phyloP scores from a whole-genome alignment of 768 basidiomycete species.

The Trametes cinnabarina region DNA sequence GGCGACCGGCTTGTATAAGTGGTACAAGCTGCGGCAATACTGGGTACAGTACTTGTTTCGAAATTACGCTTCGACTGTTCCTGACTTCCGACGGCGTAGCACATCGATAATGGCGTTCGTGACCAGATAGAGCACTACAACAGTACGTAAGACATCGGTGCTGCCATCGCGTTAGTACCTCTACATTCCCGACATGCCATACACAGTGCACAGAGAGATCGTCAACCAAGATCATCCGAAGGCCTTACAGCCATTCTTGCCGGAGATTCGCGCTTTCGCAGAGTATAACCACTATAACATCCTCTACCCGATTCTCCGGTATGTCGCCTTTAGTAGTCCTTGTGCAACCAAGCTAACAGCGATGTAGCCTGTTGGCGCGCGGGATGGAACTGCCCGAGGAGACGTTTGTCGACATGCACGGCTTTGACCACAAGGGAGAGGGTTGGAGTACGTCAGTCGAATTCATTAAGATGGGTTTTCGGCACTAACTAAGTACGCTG shows the following conservation, averaged over 20 bases:
- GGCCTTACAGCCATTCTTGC: slow-evolving; percentile 29
- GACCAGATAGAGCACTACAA: slow-evolving; percentile 48
- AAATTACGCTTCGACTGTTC: neutral
- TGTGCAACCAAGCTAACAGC: neutral
- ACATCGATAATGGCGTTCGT: slow-evolving; percentile 40
- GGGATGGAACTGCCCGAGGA: slow-evolving; percentile 37
- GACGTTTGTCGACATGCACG: slow-evolving; percentile 31
- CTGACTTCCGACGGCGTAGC: slow-evolving; percentile 25
- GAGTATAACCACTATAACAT: slow-evolving; percentile 31
- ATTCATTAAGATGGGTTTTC: neutral
- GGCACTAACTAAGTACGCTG: neutral
- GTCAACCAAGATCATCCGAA: slow-evolving; percentile 28
- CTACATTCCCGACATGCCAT: too few species aligned
- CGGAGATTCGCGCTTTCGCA: slow-evolving; percentile 31
- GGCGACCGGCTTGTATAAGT: slow-evolving; percentile 47
- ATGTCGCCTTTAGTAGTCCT: neutral
- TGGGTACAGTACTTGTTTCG: slow-evolving; percentile 37
- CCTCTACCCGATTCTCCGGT: slow-evolving; percentile 30
- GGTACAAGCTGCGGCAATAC: slow-evolving; percentile 51
- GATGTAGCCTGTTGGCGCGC: slow-evolving; percentile 30
- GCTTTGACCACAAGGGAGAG: slow-evolving; percentile 29
- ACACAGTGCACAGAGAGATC: slow-evolving; percentile 30
- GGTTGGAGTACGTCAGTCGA: slow-evolving; percentile 25
- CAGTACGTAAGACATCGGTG: slow-evolving; percentile 25
- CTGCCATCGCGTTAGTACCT: too few species aligned